A percentile compares a stretch with the other conserved stretches of the same genome.
These are phyloP conservation scores for Monosporozyma aquatica DNA, from an alignment of 805 yeast genomes.

Conservation along the genomic window DNA sequence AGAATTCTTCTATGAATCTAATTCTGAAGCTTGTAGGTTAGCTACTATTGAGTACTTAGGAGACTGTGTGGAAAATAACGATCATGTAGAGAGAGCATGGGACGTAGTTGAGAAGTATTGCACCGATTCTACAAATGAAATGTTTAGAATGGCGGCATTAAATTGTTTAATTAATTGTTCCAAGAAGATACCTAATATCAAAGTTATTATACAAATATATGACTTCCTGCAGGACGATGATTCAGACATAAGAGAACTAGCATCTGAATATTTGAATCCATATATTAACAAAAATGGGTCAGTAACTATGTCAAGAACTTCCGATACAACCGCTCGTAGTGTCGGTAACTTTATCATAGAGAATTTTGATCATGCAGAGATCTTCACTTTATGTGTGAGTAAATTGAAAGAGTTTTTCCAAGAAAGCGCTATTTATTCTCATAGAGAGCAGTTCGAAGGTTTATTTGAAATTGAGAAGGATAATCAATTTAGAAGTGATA, in stretches of 20 bases:
- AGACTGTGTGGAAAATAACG: constrained; percentile 26
- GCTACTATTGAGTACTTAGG: constrained; percentile 48
- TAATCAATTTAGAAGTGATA: constrained; percentile 53
- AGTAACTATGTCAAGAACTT: neutral
- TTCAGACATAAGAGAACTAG: constrained; percentile 41
- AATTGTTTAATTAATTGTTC: constrained; percentile 15
- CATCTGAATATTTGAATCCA: constrained; percentile 37
- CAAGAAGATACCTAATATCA: constrained; percentile 1
- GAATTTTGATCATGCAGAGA: neutral
- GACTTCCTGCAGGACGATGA: constrained; percentile 57
- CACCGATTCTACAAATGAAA: constrained; percentile 18
- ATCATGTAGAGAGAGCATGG: constrained; percentile 10
- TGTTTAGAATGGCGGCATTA: constrained; percentile 20
- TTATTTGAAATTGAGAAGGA: constrained; percentile 61
- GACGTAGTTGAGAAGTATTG: constrained; percentile 7
- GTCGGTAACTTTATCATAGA: neutral
- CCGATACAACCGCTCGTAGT: neutral
- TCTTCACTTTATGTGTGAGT: neutral
- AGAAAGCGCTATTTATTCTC: constrained; percentile 13
- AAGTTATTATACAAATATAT: constrained; percentile 25
- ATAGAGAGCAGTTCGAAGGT: constrained; percentile 24
- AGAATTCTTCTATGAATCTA: constrained; percentile 22
- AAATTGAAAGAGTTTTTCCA: constrained; percentile 6
- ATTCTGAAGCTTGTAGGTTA: constrained; percentile 40
- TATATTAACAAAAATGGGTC: constrained; percentile 8